Evolutionary conservation across 306 rosid genomes (phyloP).

Genomic region (Cicer pinnatifidum): DNA sequence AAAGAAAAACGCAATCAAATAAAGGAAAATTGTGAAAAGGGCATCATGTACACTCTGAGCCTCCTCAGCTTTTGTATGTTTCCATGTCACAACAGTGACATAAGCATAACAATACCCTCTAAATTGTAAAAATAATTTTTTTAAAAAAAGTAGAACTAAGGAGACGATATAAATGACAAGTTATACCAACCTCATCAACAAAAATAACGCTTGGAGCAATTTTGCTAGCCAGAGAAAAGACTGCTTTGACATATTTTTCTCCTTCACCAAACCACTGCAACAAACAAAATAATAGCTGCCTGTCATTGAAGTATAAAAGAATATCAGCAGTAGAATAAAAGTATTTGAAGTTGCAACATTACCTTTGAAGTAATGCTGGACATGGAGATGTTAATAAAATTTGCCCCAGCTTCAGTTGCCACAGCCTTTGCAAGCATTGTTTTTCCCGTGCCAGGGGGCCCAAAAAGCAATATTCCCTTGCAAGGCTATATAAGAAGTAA

Average conservation of each 20-base stretch:
- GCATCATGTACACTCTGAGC: neutral
- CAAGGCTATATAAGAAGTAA: slow-evolving; percentile 72
- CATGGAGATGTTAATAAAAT: slow-evolving; percentile 94
- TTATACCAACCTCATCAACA: slow-evolving; percentile 85
- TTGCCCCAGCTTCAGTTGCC: slow-evolving; percentile 99
- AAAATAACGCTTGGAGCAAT: slow-evolving; percentile 94
- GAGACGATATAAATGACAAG: neutral
- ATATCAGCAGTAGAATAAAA: slow-evolving; percentile 16
- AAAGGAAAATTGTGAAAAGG: slow-evolving; percentile 16
- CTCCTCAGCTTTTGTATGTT: neutral
- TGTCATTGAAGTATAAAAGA: slow-evolving; percentile 36
- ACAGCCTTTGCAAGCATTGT: slow-evolving; percentile 99
- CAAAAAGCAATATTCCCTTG: slow-evolving; percentile 97
- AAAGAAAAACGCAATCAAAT: slow-evolving; percentile 5
- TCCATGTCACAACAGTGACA: slow-evolving; percentile 2
- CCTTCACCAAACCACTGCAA: slow-evolving; percentile 99
- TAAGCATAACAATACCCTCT: slow-evolving; percentile 4
- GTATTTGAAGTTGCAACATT: slow-evolving; percentile 6
- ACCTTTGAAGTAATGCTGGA: slow-evolving; percentile 97
- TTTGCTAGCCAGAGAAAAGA: slow-evolving; percentile 95
- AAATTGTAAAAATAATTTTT: neutral
- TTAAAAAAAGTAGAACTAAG: neutral
- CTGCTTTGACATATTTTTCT: slow-evolving; percentile 93
- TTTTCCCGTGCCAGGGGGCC: slow-evolving; percentile 97
- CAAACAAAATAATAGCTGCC: slow-evolving; percentile 27